phyloP scores from a whole-genome alignment of 1,284 basidiomycete genomes.

The Cronartium ribicola region DNA sequence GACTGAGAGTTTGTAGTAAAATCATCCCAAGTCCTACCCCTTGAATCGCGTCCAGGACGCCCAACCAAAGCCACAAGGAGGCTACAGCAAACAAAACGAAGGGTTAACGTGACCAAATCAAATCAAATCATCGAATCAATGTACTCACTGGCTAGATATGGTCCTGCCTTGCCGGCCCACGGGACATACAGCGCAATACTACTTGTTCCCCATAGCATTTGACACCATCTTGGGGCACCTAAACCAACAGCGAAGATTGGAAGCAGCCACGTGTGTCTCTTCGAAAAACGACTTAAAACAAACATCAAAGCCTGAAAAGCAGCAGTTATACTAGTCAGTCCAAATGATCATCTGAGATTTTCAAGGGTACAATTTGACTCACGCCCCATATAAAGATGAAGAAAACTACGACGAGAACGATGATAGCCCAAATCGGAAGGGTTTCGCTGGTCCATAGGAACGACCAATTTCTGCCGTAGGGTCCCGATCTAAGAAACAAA shows the following conservation, averaged over 20 bases:
- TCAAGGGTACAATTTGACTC: conserved; percentile 8
- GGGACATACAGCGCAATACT: conserved; percentile 82
- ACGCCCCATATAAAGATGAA: conserved; percentile 78
- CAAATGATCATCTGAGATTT: background rate
- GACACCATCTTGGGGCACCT: conserved; percentile 83
- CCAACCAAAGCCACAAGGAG: conserved; percentile 85
- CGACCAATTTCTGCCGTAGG: conserved; percentile 79
- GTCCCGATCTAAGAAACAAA: conserved; percentile 28
- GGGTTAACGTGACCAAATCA: background rate
- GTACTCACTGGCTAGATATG: conserved; percentile 60
- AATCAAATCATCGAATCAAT: background rate
- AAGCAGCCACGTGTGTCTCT: conserved; percentile 86
- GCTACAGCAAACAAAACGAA: conserved; percentile 56
- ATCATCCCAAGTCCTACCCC: conserved; percentile 92
- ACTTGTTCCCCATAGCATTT: conserved; percentile 81
- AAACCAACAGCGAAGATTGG: conserved; percentile 89
- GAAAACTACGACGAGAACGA: conserved; percentile 72
- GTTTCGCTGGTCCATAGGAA: conserved; percentile 77
- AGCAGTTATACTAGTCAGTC: background rate
- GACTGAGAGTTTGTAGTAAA: conserved; percentile 81
- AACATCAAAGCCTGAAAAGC: conserved; percentile 56
- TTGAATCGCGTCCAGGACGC: conserved; percentile 83
- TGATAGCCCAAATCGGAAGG: conserved; percentile 74
- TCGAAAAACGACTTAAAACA: conserved; percentile 75
- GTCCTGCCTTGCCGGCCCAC: conserved; percentile 76